These are phyloP conservation scores for Arthonia radiata DNA, from an alignment of 495 filamentous ascomycete species.

Conservation along the genomic window DNA sequence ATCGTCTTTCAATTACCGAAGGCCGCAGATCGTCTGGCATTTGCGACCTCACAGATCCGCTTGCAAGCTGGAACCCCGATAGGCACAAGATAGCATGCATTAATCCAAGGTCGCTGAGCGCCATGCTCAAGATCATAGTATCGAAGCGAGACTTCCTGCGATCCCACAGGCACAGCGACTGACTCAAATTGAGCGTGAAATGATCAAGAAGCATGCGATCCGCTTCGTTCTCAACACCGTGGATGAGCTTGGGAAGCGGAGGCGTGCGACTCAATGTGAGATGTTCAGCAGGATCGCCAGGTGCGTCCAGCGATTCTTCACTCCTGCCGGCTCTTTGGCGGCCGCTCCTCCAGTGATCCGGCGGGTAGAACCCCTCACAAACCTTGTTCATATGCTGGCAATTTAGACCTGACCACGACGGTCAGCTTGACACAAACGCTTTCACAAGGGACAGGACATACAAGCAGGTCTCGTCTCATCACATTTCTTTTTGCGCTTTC, in stretches of 20 bases:
- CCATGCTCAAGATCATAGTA: conserved; percentile 67
- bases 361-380: conserved; percentile 82
- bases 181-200: conserved; percentile 58
- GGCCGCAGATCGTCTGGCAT: conserved; percentile 21
- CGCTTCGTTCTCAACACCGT: conserved; percentile 64
- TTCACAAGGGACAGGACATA: conserved; percentile 3
- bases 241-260: conserved; percentile 46
- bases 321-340: conserved; percentile 53
- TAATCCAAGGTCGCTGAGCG: conserved; percentile 54
- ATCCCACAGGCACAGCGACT: conserved; percentile 59
- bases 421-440: conserved; percentile 7
- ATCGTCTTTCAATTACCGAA: conserved; percentile 16
- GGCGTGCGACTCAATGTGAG: conserved; percentile 9
- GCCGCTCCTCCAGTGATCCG: conserved; percentile 66
- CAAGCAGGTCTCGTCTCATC: conserved; percentile 2
- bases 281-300: conserved; percentile 5
- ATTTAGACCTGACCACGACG: conserved; percentile 39
- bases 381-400: conserved; percentile 86
- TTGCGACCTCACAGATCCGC: conserved; percentile 12
- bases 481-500: conserved; percentile 3
- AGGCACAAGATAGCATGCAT: conserved; percentile 87
- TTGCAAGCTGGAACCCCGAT: conserved; percentile 52
- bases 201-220: conserved; percentile 71
- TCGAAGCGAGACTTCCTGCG: conserved; percentile 77
- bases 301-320: conserved; percentile 12